Base-by-base conservation (phyloP, 106 monocot species). In the Chionographis japonica region DNA sequence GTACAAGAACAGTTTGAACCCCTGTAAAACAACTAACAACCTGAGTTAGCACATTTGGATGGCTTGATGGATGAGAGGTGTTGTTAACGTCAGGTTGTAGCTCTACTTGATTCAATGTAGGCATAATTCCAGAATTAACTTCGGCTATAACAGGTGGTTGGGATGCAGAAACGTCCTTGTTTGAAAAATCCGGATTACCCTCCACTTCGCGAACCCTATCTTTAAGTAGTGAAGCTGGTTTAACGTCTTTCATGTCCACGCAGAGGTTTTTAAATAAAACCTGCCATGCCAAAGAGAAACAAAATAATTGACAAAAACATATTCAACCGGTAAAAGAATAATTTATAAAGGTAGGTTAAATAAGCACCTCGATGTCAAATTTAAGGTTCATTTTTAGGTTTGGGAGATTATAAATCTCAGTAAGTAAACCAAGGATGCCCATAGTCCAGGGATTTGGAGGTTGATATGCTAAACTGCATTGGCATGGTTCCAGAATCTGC, bases 371-470 rank as follows among this genome's bases (percentile, higher is more conserved):
- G 67, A 98, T 98, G 58, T 98, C 98, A 83, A 98, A 98, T 81
- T 85, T 98, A 64, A 98, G 65, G 79, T 98, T 98, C 89, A 92
- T 93, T 80, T 98, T 98, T 65, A 98, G 98, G 63, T 87, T 87
- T 56, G 98, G 98, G 27, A 88, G 80, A 83, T 90, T 88, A 77
- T 90, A 98, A 20, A 98, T 98, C 70, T 98, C 98, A 72, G 66
- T 41, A 51, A 98, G 92, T 69, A 98, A 81, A 68, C 85, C 75
- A 77, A 98, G 90, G 58, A 98, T 98, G 60, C 85, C 98, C 98
- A 93, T 98, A 41, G 98, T 98, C 98, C 98, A 98, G 0, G 98
- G 98, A 83, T 98, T 98, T 61, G 98, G 98, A 69, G 98, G 98
- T 52, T 82, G 87, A 81, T 98, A 98, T 41, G 98, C 98, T 41